phyloP scores from a whole-genome alignment of 345 rosid genomes.

The Garcia nutans region DNA sequence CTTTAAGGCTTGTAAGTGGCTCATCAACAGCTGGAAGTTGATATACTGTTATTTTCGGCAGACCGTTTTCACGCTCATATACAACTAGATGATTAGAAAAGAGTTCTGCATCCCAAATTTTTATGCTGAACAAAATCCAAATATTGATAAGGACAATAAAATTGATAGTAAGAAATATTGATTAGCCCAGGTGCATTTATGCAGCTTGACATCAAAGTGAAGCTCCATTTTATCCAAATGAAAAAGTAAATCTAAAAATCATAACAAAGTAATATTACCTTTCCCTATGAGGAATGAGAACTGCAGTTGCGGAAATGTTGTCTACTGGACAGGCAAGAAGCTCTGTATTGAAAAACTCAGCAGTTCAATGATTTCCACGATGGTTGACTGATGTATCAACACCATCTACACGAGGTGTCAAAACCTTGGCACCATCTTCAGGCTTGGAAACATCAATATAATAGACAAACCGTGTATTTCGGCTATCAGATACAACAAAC shows the following conservation, averaged over 20 bases:
- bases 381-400: constrained; percentile 67
- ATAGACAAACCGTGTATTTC: constrained; percentile 62
- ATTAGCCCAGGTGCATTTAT: not conserved
- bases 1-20: constrained; percentile 62
- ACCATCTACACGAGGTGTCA: constrained; percentile 75
- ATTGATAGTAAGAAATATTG: not conserved
- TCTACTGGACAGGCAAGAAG: constrained; percentile 67
- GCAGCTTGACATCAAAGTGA: not conserved
- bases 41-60: constrained; percentile 58
- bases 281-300: constrained; percentile 79
- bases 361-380: constrained; percentile 85
- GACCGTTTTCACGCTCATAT: constrained; percentile 77
- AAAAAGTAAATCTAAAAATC: not conserved
- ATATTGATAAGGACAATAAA: not conserved
- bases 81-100: constrained; percentile 75
- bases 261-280: constrained; percentile 42
- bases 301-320: constrained; percentile 51
- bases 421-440: constrained; percentile 64
- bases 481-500: constrained; percentile 73
- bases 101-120: constrained; percentile 73
- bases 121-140: constrained; percentile 46
- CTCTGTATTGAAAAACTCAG: constrained; percentile 79
- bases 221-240: not conserved
- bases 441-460: constrained; percentile 65
- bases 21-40: constrained; percentile 70